These are phyloP conservation scores for Protostelium mycophagum DNA, from an alignment of 78 protist genomes.

Conservation along the genomic window DNA sequence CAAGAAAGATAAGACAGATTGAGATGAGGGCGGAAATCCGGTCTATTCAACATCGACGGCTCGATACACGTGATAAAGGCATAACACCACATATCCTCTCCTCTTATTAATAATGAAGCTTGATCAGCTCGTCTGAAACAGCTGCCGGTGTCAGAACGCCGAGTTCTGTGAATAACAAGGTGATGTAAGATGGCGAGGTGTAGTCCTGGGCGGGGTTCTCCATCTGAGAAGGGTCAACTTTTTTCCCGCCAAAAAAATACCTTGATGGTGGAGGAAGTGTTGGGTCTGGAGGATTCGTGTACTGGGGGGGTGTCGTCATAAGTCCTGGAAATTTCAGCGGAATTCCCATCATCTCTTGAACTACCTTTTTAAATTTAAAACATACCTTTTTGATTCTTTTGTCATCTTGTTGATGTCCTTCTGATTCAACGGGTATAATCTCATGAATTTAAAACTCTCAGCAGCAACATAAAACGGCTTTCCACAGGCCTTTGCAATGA, in stretches of 20 bases:
- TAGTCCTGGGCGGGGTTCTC: constrained; percentile 85
- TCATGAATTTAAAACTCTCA: constrained; percentile 93
- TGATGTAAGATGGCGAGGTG: constrained; percentile 95
- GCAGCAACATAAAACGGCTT: constrained; percentile 95
- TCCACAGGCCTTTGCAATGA: constrained; percentile 82
- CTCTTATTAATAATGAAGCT: constrained; percentile 74
- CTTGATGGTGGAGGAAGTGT: background rate
- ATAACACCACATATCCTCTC: too few species aligned
- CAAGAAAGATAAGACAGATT: too few species aligned
- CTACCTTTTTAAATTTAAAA: background rate
- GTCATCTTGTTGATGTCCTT: constrained; percentile 57
- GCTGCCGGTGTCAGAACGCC: constrained; percentile 98
- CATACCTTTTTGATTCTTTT: constrained; percentile 15
- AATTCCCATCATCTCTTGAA: background rate
- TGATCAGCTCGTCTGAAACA: constrained; percentile 92
- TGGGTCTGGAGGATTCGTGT: background rate
- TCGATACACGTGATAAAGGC: too few species aligned
- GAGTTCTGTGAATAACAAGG: constrained; percentile 94
- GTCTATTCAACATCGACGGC: too few species aligned
- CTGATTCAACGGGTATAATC: constrained; percentile 87
- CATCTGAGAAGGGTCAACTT: too few species aligned
- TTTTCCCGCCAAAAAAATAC: too few species aligned
- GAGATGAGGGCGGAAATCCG: too few species aligned
- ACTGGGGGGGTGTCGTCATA: constrained; percentile 13
- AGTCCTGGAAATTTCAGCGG: background rate